These are phyloP conservation scores for Pharus latifolius DNA, from an alignment of 176 grass and related monocot genomes.

Conservation along the genomic window DNA sequence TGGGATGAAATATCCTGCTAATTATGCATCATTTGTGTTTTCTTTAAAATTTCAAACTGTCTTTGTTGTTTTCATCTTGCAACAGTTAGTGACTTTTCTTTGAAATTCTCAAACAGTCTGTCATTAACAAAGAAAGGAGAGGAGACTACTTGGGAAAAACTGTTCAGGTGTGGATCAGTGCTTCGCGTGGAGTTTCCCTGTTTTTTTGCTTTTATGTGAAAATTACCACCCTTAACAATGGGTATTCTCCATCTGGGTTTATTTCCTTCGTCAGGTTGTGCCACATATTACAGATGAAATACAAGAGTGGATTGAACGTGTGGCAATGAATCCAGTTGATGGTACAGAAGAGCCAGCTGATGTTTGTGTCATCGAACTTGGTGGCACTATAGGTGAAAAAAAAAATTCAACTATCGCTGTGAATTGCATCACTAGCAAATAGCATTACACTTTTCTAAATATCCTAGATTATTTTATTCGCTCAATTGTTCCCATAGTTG, in stretches of 20 bases:
- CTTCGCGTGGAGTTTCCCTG: neutral
- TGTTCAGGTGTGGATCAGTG: slow-evolving; percentile 54
- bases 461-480: slow-evolving; percentile 1
- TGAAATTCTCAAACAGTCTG: slow-evolving; percentile 42
- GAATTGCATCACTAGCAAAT: neutral
- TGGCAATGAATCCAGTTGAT: slow-evolving; percentile 79
- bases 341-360: slow-evolving; percentile 79
- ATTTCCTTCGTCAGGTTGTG: slow-evolving; percentile 62
- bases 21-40: neutral
- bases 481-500: slow-evolving; percentile 38
- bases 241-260: neutral
- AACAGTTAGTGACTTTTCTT: neutral
- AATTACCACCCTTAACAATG: neutral
- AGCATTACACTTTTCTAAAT: neutral
- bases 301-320: slow-evolving; percentile 95
- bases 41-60: neutral
- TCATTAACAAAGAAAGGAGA: slow-evolving; percentile 88
- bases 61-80: neutral
- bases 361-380: slow-evolving; percentile 98
- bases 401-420: neutral
- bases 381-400: slow-evolving; percentile 87
- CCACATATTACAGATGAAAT: slow-evolving; percentile 97
- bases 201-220: neutral
- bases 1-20: neutral
- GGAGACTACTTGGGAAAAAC: slow-evolving; percentile 98